phyloP scores from a whole-genome alignment of 139 green algal species.

The Tetratostichococcus sp. region DNA sequence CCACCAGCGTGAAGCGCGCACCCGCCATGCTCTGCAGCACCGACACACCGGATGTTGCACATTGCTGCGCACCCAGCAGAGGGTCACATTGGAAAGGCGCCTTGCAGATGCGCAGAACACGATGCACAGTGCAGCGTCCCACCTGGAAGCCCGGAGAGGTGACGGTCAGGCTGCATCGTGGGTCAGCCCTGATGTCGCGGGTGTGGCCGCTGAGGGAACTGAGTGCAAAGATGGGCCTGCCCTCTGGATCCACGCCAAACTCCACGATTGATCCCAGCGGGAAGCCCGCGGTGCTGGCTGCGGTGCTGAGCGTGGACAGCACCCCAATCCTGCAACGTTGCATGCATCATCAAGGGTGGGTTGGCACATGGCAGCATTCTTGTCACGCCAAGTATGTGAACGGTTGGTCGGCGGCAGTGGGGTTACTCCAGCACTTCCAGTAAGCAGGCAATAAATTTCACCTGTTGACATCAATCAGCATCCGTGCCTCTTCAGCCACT shows the following conservation, averaged over 20 bases:
- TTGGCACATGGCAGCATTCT: no score
- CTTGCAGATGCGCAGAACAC: no score
- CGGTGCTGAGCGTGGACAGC: conserved; percentile 48
- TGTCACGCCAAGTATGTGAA: no score
- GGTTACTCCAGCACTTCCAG: no score
- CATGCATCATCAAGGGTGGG: no score
- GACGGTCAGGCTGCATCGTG: conserved; percentile 54
- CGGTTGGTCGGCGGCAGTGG: no score
- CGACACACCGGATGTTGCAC: no score
- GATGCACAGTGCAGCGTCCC: neutral
- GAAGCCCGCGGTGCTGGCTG: conserved; percentile 27
- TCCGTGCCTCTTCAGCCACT: conserved; percentile 60
- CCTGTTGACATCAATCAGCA: conserved; percentile 51
- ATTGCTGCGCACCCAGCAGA: no score
- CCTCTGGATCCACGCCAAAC: conserved; percentile 52
- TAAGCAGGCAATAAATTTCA: conserved; percentile 1
- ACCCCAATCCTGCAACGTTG: conserved; percentile 56
- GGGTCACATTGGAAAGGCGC: no score
- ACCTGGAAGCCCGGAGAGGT: conserved; percentile 55
- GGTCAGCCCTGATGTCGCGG: conserved; percentile 54
- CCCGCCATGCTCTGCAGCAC: conserved; percentile 50
- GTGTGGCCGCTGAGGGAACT: conserved; percentile 63
- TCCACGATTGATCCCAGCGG: conserved; percentile 65
- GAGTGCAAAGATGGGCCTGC: conserved; percentile 60
- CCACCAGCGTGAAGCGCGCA: conserved; percentile 61